phyloP scores from a whole-genome alignment of 2,329 filamentous ascomycete species.

The Fusarium metavorans region DNA sequence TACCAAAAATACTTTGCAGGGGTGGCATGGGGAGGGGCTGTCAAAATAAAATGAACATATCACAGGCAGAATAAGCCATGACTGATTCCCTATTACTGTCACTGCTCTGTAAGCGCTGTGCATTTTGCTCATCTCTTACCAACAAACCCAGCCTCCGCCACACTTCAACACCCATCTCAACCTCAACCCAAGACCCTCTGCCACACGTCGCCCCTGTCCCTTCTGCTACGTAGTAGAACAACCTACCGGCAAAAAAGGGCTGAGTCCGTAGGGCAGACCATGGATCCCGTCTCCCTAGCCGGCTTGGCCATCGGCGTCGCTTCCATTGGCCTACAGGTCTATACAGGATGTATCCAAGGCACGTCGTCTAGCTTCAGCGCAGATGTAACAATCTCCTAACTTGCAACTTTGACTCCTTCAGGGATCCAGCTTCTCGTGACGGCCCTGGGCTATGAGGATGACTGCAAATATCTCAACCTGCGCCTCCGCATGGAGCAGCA shows the following conservation, averaged over 20 bases:
- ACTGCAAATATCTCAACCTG: slow-evolving; percentile 61
- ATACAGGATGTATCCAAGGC: slow-evolving; percentile 60
- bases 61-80: not conserved
- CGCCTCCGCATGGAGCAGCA: slow-evolving; percentile 64
- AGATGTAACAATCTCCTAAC: slow-evolving; percentile 7
- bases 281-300: slow-evolving; percentile 58
- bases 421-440: slow-evolving; percentile 63
- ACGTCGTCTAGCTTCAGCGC: not conserved
- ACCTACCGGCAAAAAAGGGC: slow-evolving; percentile 4
- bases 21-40: not conserved
- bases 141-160: slow-evolving; percentile 10
- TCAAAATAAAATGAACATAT: not conserved
- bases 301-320: slow-evolving; percentile 60
- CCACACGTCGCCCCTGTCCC: not conserved
- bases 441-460: slow-evolving; percentile 60
- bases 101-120: not conserved
- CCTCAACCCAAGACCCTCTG: not conserved
- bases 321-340: slow-evolving; percentile 59
- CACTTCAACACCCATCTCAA: slow-evolving; percentile 1
- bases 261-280: slow-evolving; percentile 29
- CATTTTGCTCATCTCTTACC: not conserved
- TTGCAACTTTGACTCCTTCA: not conserved
- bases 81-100: not conserved
- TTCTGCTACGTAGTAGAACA: slow-evolving; percentile 1
- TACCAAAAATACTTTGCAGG: not conserved